A percentile compares a stretch with the other conserved stretches of the same genome.
Evolutionary conservation across 2,329 filamentous ascomycete species (phyloP).

Genomic region (Fusarium sp.): DNA sequence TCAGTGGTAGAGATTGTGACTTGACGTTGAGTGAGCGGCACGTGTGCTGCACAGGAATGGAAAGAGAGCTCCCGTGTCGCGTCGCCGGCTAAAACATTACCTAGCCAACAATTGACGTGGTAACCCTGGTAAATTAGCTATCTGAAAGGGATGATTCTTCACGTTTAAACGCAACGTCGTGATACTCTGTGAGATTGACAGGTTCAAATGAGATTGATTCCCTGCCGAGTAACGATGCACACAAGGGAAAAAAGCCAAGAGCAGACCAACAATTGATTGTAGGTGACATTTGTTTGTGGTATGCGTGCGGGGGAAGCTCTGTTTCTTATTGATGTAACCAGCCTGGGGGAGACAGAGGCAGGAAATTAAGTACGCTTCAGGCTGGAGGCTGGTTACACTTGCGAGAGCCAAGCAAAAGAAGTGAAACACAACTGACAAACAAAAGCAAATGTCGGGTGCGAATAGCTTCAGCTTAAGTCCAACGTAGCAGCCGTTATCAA

Average conservation of each 20-base stretch:
- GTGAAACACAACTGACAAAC: background rate
- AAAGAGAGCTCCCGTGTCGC: background rate
- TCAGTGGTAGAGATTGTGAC: background rate
- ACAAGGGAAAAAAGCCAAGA: background rate
- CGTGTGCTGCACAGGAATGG: background rate
- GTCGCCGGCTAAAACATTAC: constrained; percentile 13
- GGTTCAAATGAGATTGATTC: constrained; percentile 7
- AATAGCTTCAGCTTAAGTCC: constrained; percentile 26
- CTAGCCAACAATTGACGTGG: background rate
- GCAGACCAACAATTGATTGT: background rate
- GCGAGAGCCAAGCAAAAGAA: background rate
- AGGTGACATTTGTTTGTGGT: constrained; percentile 20
- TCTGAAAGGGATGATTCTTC: background rate
- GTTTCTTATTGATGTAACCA: constrained; percentile 33
- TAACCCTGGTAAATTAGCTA: background rate
- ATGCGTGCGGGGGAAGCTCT: constrained; percentile 19
- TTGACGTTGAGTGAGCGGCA: background rate
- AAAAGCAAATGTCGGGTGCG: background rate
- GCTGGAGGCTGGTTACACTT: constrained; percentile 23
- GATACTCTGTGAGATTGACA: constrained; percentile 17
- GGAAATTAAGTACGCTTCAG: constrained; percentile 2
- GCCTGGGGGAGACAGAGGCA: background rate
- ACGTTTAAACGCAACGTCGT: constrained; percentile 30
- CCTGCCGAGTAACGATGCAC: constrained; percentile 21
- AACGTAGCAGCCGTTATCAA: constrained; percentile 33